phyloP scores from a whole-genome alignment of 768 basidiomycete species.

The Mrakia blollopis region DNA sequence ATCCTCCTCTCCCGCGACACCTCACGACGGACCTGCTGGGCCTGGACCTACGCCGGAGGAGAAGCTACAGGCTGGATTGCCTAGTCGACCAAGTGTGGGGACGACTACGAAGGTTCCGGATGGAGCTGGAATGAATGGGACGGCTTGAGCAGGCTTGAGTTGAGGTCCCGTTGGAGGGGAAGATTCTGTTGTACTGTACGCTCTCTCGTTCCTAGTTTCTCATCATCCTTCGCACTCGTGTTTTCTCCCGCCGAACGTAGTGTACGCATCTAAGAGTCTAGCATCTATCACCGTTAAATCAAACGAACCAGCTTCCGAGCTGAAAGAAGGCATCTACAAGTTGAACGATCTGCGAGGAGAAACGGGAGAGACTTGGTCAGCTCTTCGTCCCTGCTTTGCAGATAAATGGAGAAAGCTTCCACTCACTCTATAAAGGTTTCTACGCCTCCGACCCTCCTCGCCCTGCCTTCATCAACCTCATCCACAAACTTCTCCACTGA shows the following conservation, averaged over 20 bases:
- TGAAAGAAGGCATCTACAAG: not conserved
- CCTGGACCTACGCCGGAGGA: not conserved
- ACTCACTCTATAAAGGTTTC: slow-evolving; percentile 12
- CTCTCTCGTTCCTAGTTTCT: too few species aligned
- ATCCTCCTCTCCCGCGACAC: not conserved
- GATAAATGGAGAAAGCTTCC: not conserved
- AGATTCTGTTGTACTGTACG: not conserved
- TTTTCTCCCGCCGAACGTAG: too few species aligned
- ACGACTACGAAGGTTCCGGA: not conserved
- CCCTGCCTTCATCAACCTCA: not conserved
- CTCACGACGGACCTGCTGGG: not conserved
- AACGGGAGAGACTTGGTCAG: not conserved
- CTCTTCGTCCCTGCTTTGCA: not conserved
- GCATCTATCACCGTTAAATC: too few species aligned
- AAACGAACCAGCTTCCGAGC: too few species aligned
- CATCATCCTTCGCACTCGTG: not conserved
- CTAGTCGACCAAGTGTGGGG: not conserved
- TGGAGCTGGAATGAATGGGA: slow-evolving; percentile 5
- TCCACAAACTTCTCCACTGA: slow-evolving; percentile 28
- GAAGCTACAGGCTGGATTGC: not conserved
- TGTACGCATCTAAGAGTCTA: not conserved
- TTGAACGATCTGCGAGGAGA: not conserved
- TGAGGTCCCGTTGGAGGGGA: not conserved
- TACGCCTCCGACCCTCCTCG: not conserved
- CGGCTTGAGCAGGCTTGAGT: not conserved